Percentiles rank a stretch among this genome's conserved stretches.
phyloP scores from a whole-genome alignment of 176 grass and related monocot species.

The Triticum timopheevii region DNA sequence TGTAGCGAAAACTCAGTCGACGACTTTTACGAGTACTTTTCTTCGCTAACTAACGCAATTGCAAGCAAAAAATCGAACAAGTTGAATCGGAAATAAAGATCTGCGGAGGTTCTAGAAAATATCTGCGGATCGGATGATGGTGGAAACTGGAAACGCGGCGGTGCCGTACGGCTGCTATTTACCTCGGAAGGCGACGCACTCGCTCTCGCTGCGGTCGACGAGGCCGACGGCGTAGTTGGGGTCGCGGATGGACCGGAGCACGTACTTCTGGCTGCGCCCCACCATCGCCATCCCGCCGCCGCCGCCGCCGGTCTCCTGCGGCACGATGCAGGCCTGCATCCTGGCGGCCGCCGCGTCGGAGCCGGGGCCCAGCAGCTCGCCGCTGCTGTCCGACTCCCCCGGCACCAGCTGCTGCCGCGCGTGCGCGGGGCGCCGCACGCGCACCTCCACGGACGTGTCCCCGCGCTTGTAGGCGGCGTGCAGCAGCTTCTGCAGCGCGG shows the following conservation, averaged over 20 bases:
- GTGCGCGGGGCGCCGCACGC: constrained; percentile 41
- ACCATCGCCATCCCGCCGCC: constrained; percentile 31
- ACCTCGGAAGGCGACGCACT: constrained; percentile 96
- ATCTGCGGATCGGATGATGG: neutral
- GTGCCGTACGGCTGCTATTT: neutral
- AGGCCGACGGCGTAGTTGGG: constrained; percentile 94
- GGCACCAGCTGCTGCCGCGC: neutral
- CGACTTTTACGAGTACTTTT: constrained; percentile 35
- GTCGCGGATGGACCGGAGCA: constrained; percentile 90
- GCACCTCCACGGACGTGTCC: constrained; percentile 83
- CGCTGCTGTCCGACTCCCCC: neutral
- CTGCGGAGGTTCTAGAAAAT: neutral
- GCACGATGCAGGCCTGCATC: constrained; percentile 96
- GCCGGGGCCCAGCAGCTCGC: neutral
- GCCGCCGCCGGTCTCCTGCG: constrained; percentile 26
- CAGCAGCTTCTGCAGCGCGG: constrained; percentile 71
- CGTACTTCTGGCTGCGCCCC: constrained; percentile 58
- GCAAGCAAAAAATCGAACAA: neutral
- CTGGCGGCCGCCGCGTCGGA: neutral
- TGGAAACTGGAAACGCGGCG: neutral
- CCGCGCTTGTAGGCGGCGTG: constrained; percentile 74
- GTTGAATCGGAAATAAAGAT: neutral
- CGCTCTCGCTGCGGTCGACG: constrained; percentile 82
- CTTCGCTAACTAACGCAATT: neutral
- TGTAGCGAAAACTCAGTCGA: constrained; percentile 37